A percentile compares a stretch with the other conserved stretches of the same genome.
phyloP scores from a whole-genome alignment of 345 rosid genomes.

The Bruguiera parviflora region DNA sequence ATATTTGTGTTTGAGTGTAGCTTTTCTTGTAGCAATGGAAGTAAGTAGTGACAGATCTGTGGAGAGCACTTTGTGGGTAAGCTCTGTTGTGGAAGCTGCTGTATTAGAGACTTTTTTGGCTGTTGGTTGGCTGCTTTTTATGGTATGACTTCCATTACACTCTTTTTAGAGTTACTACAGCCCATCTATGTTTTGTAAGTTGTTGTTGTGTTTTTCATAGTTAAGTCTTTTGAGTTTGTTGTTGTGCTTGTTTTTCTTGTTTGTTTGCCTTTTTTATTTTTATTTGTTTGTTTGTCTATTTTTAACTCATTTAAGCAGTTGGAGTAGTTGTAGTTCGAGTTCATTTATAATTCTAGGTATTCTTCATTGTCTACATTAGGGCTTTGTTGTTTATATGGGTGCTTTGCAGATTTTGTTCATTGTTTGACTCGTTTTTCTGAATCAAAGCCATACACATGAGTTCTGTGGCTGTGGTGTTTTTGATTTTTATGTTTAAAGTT shows the following conservation, averaged over 20 bases:
- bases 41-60: conserved; percentile 29
- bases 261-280: not conserved
- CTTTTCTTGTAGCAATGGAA: conserved; percentile 38
- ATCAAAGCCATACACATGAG: not conserved
- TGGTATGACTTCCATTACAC: conserved; percentile 31
- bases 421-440: conserved; percentile 1
- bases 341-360: not conserved
- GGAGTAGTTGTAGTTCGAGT: not conserved
- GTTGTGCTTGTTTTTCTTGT: not conserved
- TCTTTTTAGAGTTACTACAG: not conserved
- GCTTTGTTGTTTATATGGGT: conserved; percentile 3
- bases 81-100: conserved; percentile 30
- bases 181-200: not conserved
- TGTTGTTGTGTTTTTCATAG: not conserved
- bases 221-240: not conserved
- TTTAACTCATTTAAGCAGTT: not conserved
- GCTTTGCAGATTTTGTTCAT: not conserved
- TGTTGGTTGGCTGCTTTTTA: conserved; percentile 36
- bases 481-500: not conserved
- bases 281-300: not conserved
- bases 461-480: not conserved
- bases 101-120: conserved; percentile 37
- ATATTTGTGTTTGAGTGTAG: conserved; percentile 16
- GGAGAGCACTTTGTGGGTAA: conserved; percentile 31
- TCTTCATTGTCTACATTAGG: not conserved